phyloP scores from a whole-genome alignment of 2,329 filamentous ascomycete species.

The Fusarium nelsonii region DNA sequence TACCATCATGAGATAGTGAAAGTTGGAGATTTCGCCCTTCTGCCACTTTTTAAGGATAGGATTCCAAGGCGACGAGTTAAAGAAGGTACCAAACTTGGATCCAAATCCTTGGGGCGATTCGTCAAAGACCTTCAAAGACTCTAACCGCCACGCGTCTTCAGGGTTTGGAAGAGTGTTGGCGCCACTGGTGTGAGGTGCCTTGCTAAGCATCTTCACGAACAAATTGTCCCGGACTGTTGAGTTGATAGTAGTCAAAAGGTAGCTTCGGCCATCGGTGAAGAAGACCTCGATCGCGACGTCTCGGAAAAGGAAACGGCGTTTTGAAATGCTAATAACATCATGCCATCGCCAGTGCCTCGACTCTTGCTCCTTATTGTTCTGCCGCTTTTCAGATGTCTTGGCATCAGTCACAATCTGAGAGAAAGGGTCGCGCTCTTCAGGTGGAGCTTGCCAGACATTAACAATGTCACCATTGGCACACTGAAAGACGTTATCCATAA shows the following conservation, averaged over 20 bases:
- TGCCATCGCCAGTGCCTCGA: constrained; percentile 93
- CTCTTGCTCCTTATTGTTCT: constrained; percentile 75
- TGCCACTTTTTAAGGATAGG: constrained; percentile 91
- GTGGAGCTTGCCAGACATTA: constrained; percentile 92
- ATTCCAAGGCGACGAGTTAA: constrained; percentile 84
- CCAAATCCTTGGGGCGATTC: constrained; percentile 75
- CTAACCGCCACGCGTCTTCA: constrained; percentile 92
- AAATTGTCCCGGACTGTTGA: constrained; percentile 81
- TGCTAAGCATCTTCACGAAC: constrained; percentile 78
- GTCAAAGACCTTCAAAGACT: constrained; percentile 78
- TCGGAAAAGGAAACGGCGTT: constrained; percentile 92
- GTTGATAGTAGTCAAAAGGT: constrained; percentile 87
- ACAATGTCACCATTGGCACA: constrained; percentile 95
- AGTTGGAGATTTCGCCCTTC: constrained; percentile 95
- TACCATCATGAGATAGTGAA: constrained; percentile 98
- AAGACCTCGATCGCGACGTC: constrained; percentile 98
- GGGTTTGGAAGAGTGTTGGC: constrained; percentile 77
- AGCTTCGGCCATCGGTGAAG: constrained; percentile 96
- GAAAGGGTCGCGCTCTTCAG: constrained; percentile 93
- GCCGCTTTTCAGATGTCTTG: constrained; percentile 71
- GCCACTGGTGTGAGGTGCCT: constrained; percentile 83
- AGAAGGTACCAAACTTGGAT: constrained; percentile 91
- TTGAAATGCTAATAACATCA: constrained; percentile 94
- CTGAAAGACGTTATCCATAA: constrained; percentile 97
- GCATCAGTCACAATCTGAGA: constrained; percentile 88